Conservation (phyloP, 306 rosid genomes). For the Hylodesmum podocarpum region DNA sequence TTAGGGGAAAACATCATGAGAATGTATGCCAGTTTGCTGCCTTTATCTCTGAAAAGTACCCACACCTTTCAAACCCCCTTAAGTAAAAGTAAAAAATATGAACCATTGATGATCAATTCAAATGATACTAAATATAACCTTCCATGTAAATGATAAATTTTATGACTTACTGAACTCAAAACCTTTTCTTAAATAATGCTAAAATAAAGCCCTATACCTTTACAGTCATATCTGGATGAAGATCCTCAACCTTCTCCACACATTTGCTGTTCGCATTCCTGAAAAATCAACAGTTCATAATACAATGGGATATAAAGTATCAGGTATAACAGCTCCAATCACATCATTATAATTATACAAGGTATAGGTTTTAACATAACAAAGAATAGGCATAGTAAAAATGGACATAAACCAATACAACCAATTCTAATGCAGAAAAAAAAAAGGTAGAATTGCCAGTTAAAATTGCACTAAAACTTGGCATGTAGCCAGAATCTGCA, state of each 20-base stretch:
- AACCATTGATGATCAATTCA: neutral
- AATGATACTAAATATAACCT: neutral
- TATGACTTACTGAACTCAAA: neutral
- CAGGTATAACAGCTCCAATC: neutral
- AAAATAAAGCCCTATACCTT: conserved; percentile 50
- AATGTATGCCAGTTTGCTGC: neutral
- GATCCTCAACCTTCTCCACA: conserved; percentile 66
- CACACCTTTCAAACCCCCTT: neutral
- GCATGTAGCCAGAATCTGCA: neutral
- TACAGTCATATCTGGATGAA: conserved; percentile 65
- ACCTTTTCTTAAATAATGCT: neutral
- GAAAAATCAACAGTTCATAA: conserved; percentile 25
- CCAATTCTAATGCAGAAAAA: neutral
- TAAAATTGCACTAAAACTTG: neutral
- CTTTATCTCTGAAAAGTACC: neutral
- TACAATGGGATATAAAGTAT: neutral
- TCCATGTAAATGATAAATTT: neutral
- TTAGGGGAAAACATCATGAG: neutral
- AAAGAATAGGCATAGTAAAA: neutral
- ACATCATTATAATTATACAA: neutral
- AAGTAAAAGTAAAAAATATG: neutral
- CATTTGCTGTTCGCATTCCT: conserved; percentile 41
- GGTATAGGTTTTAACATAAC: neutral
- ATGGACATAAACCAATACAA: neutral
- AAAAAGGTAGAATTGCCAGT: neutral